Evolutionary conservation across 140 eudicot species (phyloP), one percentile per base, ranked within the genome.

Genomic region (Cichorium intybus): DNA sequence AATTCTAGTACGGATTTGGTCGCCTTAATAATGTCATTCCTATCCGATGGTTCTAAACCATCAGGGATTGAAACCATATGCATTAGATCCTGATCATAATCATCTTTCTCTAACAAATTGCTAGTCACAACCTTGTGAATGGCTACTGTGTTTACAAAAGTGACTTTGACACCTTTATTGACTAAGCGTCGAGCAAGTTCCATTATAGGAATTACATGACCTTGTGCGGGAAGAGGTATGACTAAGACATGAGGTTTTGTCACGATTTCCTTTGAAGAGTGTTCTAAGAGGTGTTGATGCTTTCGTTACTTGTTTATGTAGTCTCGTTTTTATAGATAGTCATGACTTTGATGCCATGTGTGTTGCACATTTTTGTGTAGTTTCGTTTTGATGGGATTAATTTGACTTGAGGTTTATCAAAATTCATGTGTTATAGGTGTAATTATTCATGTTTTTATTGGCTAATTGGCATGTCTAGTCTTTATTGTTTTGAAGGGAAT

Each of bases 181-280:
- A 54, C 72, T 39, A 87, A 48, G 37, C 66, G 10, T 11, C n/a
- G 86, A 15, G 80, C 64, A 9, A 84, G 54, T 65, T 87, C 91
- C 80, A 87, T 56, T 9, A 79, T 6, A 8, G 95, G 91, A 56
- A 84, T 73, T 28, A 87, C 91, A 62, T 87, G 91, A 35, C 91
- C 95, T 71, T 87, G 91, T 39, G 84, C 86, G 0, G 91, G 91
- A 75, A 56, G 74, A 15, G 95, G 88, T 60, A 87, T 41, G 43
- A 63, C 64, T 37, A 75, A 28, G 55, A 75, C 75, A 68, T 68
- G 80, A n/a, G 73, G 26, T 21, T 57, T 73, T 26, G 10, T 35
- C 76, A 60, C 60, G 50, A n/a, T 49, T 60, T 21, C 1, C 0
- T 17, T n/a, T n/a, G n/a, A 48, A 7, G 12, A 28, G 2, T 9